Conservation (phyloP, 2,329 filamentous ascomycete species). For the Sphaerulina populicola region DNA sequence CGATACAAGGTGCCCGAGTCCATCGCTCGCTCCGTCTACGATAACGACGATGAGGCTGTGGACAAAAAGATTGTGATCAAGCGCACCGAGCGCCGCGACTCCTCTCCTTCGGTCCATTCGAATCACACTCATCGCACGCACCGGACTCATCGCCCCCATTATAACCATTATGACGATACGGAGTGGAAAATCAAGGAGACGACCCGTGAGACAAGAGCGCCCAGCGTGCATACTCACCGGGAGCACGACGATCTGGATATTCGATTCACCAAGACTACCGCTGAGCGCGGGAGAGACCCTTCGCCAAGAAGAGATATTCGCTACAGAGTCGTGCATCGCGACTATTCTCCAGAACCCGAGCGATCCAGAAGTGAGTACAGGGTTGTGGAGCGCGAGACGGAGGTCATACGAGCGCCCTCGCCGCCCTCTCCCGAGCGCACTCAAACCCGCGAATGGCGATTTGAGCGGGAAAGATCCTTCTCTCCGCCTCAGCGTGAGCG, state of each 20-base stretch:
- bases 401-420: slow-evolving; percentile 29
- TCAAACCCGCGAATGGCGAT: slow-evolving; percentile 45
- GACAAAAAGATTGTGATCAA: slow-evolving; percentile 44
- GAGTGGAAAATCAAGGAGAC: slow-evolving; percentile 25
- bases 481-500: slow-evolving; percentile 36
- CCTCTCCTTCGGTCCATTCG: slow-evolving; percentile 14
- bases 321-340: slow-evolving; percentile 29
- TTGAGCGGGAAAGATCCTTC: slow-evolving; percentile 44
- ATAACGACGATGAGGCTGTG: slow-evolving; percentile 33
- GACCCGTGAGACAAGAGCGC: slow-evolving; percentile 15
- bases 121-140: slow-evolving; percentile 9
- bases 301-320: slow-evolving; percentile 23
- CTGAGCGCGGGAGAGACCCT: slow-evolving; percentile 25
- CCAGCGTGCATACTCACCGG: slow-evolving; percentile 9
- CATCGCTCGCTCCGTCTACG: slow-evolving; percentile 29
- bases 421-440: slow-evolving; percentile 37
- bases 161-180: slow-evolving; percentile 20
- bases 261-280: slow-evolving; percentile 35
- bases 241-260: slow-evolving; percentile 25
- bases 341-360: slow-evolving; percentile 21
- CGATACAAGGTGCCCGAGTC: slow-evolving; percentile 51
- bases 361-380: slow-evolving; percentile 32
- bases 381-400: slow-evolving; percentile 33
- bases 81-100: slow-evolving; percentile 19
- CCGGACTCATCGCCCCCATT: slow-evolving; percentile 4